Evolutionary conservation across 306 rosid species (phyloP).

Genomic region (Luffa aegyptiaca): DNA sequence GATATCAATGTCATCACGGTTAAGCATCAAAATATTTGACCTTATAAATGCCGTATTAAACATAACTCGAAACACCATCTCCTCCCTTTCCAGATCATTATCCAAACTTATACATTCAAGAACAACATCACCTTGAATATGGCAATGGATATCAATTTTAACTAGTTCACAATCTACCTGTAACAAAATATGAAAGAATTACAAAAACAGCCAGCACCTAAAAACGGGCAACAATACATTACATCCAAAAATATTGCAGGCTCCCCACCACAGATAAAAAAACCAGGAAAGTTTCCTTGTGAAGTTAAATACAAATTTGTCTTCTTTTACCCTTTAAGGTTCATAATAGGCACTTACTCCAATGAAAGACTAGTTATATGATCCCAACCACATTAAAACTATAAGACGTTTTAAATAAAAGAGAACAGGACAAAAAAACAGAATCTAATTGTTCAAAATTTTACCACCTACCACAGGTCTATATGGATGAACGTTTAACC

Average conservation of each 20-base stretch:
- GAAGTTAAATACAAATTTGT: background rate
- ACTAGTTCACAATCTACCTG: conserved; percentile 83
- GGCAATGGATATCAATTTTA: conserved; percentile 92
- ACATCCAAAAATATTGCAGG: background rate
- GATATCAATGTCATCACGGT: conserved; percentile 81
- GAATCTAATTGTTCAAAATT: background rate
- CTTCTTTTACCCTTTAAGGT: background rate
- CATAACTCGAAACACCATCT: conserved; percentile 94
- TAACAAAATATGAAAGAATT: conserved; percentile 14
- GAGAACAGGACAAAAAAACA: conserved; percentile 4
- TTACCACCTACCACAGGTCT: background rate
- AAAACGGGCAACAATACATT: background rate
- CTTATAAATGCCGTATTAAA: conserved; percentile 94
- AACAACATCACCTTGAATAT: conserved; percentile 94
- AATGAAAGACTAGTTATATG: background rate
- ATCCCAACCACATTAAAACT: background rate
- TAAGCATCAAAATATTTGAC: conserved; percentile 94
- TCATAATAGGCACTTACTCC: background rate
- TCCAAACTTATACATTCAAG: conserved; percentile 87
- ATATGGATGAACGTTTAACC: background rate
- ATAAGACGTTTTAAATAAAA: background rate
- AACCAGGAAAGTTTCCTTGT: background rate
- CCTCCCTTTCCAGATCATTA: conserved; percentile 66
- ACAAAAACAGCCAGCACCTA: background rate
- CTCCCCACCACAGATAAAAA: background rate